Evolutionary conservation across 2,329 filamentous ascomycete species (phyloP), one percentile per base, ranked within the genome.

Genomic region (Ciborinia camelliae): DNA sequence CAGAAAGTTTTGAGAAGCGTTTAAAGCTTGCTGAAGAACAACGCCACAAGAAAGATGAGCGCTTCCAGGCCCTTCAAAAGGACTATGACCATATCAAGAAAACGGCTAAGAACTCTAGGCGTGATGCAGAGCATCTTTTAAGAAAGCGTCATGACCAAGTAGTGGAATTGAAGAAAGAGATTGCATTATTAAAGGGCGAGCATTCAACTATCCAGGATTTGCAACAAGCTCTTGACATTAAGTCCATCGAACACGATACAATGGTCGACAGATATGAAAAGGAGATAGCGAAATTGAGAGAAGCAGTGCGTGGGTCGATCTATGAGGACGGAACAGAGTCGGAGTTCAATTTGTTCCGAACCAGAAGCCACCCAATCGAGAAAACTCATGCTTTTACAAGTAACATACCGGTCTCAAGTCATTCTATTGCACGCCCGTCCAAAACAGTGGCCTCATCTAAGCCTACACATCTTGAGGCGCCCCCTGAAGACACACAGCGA

Each of bases 61-160:
- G 83, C 54, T 67, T 85, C n/a, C 75, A 76, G n/a, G 76, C 75
- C 57, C 74, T 86, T 9, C 81, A 79, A 71, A 76, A 75, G 52
- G 83, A 85, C 20, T 85, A 85, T 66, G 82, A 86, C 48, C 72
- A 77, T 10, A 79, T 86, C 43, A 83, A 83, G 67, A 79, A 81
- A 39, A 79, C 84, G 53, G 81, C 82, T 23, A 82, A 86, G 66
- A 74, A 78, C 7, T 81, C 81, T 45, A 81, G 84, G n/a, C 76
- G 78, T 10, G 84, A 88, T 66, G 83, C 82, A 4, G 80, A 82
- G 69, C 79, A 81, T 20, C 82, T 86, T 2, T 69, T 87, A 52
- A 79, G 82, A 62, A 81, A 81, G 68, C 84, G 85, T 63, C 84
- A 86, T 65, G 77, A 79, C 47, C 84, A 84, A 73, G 85, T 87